These are phyloP conservation scores for Alternaria panax DNA, from an alignment of 2,329 filamentous ascomycete species.

Conservation along the genomic window DNA sequence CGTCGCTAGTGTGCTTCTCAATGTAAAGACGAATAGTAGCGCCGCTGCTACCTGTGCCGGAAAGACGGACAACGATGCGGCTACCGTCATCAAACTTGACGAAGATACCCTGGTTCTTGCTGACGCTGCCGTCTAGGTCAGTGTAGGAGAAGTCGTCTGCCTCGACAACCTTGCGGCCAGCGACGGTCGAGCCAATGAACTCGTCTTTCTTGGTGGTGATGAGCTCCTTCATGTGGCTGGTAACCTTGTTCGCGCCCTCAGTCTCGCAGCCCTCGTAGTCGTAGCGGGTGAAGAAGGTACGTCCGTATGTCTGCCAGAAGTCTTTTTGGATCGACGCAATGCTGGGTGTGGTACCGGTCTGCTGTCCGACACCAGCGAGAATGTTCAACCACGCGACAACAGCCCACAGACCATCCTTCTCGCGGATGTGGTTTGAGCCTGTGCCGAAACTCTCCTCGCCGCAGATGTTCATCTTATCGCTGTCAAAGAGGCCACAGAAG, in stretches of 20 bases:
- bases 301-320: constrained; percentile 96
- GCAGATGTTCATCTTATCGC: constrained; percentile 99
- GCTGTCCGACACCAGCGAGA: constrained; percentile 88
- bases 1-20: constrained; percentile 89
- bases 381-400: constrained; percentile 98
- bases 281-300: constrained; percentile 98
- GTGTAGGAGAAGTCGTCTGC: constrained; percentile 98
- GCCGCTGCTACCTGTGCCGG: constrained; percentile 91
- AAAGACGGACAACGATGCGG: constrained; percentile 92
- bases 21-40: constrained; percentile 97
- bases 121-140: constrained; percentile 95
- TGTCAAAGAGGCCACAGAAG: constrained; percentile 94
- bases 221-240: constrained; percentile 78
- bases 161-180: constrained; percentile 82
- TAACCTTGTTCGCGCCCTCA: constrained; percentile 88
- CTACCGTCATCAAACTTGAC: constrained; percentile 94
- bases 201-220: constrained; percentile 72
- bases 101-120: constrained; percentile 94
- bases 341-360: constrained; percentile 81
- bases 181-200: constrained; percentile 84
- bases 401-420: constrained; percentile 99
- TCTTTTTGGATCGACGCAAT: constrained; percentile 96
- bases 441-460: constrained; percentile 99
- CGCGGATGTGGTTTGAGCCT: constrained; percentile 96
- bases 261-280: constrained; percentile 97